phyloP scores from a whole-genome alignment of 306 rosid genomes.

The Gastrolobium villosum region DNA sequence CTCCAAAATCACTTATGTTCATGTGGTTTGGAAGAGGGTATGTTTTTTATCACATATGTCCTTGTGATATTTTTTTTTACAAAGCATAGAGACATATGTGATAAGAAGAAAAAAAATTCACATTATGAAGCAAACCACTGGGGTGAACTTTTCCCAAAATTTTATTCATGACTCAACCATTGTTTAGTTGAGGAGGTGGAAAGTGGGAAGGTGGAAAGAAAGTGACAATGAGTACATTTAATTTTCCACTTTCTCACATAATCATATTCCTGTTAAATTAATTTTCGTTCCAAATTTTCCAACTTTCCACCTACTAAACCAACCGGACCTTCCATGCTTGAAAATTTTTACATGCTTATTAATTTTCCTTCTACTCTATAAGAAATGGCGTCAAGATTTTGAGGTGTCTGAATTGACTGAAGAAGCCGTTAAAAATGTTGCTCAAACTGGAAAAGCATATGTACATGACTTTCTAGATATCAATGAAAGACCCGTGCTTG shows the following conservation, averaged over 20 bases:
- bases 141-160: too few species aligned
- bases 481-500: constrained; percentile 80
- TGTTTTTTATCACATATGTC: too few species aligned
- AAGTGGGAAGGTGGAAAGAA: background rate
- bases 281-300: background rate
- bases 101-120: too few species aligned
- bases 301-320: background rate
- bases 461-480: constrained; percentile 84
- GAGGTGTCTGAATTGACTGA: constrained; percentile 78
- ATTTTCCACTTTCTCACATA: background rate
- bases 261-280: background rate
- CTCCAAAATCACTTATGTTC: too few species aligned
- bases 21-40: too few species aligned
- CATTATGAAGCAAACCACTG: too few species aligned
- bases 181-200: constrained; percentile 1
- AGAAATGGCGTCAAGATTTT: constrained; percentile 97
- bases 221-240: background rate
- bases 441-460: constrained; percentile 84
- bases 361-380: constrained; percentile 54
- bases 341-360: constrained; percentile 26
- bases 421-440: constrained; percentile 66
- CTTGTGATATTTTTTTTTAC: too few species aligned
- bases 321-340: background rate
- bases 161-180: background rate
- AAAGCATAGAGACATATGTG: too few species aligned